These are phyloP conservation scores for Melastoma malabathricum DNA, from an alignment of 345 rosid genomes.

Conservation along the genomic window DNA sequence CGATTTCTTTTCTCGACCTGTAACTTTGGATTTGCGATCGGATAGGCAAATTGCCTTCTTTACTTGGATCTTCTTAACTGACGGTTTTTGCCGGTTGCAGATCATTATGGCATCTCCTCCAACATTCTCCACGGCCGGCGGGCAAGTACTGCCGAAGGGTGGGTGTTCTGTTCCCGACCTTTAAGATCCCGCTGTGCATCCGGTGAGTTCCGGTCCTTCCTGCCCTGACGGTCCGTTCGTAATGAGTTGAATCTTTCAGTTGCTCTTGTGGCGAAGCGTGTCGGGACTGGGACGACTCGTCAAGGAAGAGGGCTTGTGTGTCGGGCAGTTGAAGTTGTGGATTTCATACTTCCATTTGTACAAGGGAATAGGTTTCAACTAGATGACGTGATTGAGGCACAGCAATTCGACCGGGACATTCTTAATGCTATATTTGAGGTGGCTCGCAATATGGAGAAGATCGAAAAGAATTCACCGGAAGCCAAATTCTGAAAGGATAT, in stretches of 20 bases:
- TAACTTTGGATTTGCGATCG: no score
- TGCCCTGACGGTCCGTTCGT: neutral
- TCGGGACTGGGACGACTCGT: slow-evolving; percentile 5
- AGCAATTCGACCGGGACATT: slow-evolving; percentile 76
- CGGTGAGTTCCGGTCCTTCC: neutral
- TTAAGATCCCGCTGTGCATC: neutral
- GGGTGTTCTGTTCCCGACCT: slow-evolving; percentile 7
- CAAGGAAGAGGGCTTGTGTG: slow-evolving; percentile 18
- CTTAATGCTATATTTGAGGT: slow-evolving; percentile 67
- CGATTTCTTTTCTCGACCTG: no score
- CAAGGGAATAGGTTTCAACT: slow-evolving; percentile 59
- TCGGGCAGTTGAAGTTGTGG: slow-evolving; percentile 24
- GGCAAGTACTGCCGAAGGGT: slow-evolving; percentile 9
- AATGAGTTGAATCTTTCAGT: slow-evolving; percentile 12
- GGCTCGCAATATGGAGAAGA: slow-evolving; percentile 73
- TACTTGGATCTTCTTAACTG: neutral
- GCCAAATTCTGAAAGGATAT: slow-evolving; percentile 73
- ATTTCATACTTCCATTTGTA: slow-evolving; percentile 5
- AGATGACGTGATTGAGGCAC: slow-evolving; percentile 79
- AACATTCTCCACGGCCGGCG: slow-evolving; percentile 1
- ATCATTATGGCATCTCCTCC: slow-evolving; percentile 9
- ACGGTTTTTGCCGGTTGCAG: neutral
- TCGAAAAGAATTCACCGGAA: slow-evolving; percentile 53
- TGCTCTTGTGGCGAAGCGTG: slow-evolving; percentile 11
- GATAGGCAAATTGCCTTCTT: no score